Base-by-base conservation (phyloP, 2,329 filamentous ascomycete species). In the Simplicillium aogashimaense region DNA sequence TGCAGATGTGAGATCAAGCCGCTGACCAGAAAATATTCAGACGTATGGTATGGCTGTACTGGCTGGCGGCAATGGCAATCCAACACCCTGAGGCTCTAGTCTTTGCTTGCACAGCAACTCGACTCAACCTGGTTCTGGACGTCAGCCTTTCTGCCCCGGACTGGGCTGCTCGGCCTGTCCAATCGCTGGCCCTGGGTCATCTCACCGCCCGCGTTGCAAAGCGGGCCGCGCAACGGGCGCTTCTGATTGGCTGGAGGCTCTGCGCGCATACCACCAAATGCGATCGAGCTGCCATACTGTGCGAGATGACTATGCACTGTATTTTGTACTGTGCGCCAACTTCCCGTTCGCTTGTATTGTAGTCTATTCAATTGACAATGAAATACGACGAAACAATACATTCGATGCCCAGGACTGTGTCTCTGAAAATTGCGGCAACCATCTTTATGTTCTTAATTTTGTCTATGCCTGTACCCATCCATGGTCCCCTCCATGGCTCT, bases 121-220 rank as follows among this genome's bases (percentile, higher is more conserved):
- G 5, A 25, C 20, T 5, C 20, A 25, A 5, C 20, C 20, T 25
- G 20, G 20, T 25, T 25, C 20, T 25, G 20, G 20, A 25, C 20
- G 20, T 32, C 15, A 37, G 42, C 29, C 32, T 39, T 44, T 44
- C 42, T 44, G 42, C 42, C 42, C 39, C 42, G 36, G 41, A 38
- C 30, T 13, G 12, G 17, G 9, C 25, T 25, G 20, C 20, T 25
- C 20, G 20, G 20, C 20, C 20, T 25, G 20, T 25, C 20, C 20
- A 25, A 25, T 25, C 20, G 20, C 20, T 25, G 20, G 20, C 20
- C n/a, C 39, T 39, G 29, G 42, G 35, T 30, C 42, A 39, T 36
- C 42, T 44, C 42, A 44, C 42, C 42, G 42, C 42, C 42, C 42
- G 35, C 38, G 38, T 38, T 25, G 41, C 35, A 13, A 35, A 35